Percentiles rank a stretch among this genome's conserved stretches.
These are phyloP conservation scores for Suillus luteus DNA, from an alignment of 768 basidiomycete genomes.

Conservation along the genomic window DNA sequence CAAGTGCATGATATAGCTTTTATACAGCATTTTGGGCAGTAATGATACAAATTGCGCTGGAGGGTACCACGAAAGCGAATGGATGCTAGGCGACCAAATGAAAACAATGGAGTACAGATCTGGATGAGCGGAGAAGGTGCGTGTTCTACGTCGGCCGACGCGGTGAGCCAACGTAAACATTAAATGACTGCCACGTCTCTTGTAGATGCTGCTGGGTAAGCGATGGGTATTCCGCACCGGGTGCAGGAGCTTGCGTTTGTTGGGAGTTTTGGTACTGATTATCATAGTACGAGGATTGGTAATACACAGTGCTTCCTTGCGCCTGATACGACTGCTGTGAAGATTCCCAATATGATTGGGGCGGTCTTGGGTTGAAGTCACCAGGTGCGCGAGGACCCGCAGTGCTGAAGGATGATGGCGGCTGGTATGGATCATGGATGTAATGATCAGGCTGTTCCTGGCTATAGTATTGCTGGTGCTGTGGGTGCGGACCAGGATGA, in stretches of 20 bases:
- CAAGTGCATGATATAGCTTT: conserved; percentile 12
- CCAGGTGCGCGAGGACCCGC: conserved; percentile 10
- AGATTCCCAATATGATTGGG: conserved; percentile 21
- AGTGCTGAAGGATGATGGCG: conserved; percentile 7
- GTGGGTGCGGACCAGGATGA: conserved; percentile 11
- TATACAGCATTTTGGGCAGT: background rate
- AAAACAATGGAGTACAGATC: conserved; percentile 14
- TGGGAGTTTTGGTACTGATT: conserved; percentile 15
- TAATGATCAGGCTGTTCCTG: conserved; percentile 16
- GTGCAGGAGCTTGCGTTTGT: conserved; percentile 21
- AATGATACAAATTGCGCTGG: conserved; percentile 7
- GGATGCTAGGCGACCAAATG: conserved; percentile 8
- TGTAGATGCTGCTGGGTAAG: conserved; percentile 52
- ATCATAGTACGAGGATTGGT: conserved; percentile 11
- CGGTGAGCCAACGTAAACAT: conserved; percentile 49
- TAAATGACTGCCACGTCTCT: conserved; percentile 73
- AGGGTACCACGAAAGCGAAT: background rate
- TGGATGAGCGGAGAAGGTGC: background rate
- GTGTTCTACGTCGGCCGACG: conserved; percentile 11
- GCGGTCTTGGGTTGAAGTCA: conserved; percentile 4
- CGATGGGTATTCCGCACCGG: conserved; percentile 47
- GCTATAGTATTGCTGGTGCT: conserved; percentile 13
- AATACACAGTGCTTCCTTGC: conserved; percentile 5
- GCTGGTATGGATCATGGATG: conserved; percentile 6
- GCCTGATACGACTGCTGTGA: conserved; percentile 8